These are phyloP conservation scores for Amanita muscaria DNA, from an alignment of 768 basidiomycete genomes.

Conservation along the genomic window DNA sequence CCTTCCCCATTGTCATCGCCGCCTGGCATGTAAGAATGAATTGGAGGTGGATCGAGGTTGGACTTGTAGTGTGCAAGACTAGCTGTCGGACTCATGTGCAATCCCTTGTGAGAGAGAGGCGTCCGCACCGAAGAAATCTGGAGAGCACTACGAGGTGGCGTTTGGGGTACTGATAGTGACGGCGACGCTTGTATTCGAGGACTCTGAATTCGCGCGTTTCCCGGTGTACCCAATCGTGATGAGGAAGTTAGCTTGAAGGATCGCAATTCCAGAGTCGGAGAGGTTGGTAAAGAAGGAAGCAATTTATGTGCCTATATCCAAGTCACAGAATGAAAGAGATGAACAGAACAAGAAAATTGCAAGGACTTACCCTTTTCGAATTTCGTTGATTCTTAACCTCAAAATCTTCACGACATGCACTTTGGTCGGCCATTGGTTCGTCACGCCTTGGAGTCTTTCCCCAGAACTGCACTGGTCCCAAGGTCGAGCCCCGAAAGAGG, in stretches of 20 bases:
- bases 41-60: constrained; percentile 54
- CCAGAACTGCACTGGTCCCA: constrained; percentile 39
- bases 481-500: constrained; percentile 26
- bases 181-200: constrained; percentile 17
- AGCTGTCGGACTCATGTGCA: constrained; percentile 61
- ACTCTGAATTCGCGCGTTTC: constrained; percentile 13
- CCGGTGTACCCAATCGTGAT: not conserved
- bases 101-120: constrained; percentile 57
- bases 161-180: constrained; percentile 19
- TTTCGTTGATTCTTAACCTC: constrained; percentile 19
- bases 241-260: not conserved
- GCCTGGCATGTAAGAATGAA: constrained; percentile 19
- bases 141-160: constrained; percentile 28
- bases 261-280: constrained; percentile 37
- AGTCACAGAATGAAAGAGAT: constrained; percentile 1
- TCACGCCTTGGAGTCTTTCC: constrained; percentile 24
- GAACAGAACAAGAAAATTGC: not conserved
- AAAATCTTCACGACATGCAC: constrained; percentile 34
- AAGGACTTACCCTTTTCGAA: not conserved
- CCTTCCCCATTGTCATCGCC: constrained; percentile 16
- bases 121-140: constrained; percentile 55
- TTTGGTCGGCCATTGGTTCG: constrained; percentile 7
- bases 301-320: constrained; percentile 4
- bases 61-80: constrained; percentile 64
- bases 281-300: constrained; percentile 35